These are phyloP conservation scores for Gonapodya sp. DNA, from an alignment of 192 early-diverging fungal species.

Conservation along the genomic window DNA sequence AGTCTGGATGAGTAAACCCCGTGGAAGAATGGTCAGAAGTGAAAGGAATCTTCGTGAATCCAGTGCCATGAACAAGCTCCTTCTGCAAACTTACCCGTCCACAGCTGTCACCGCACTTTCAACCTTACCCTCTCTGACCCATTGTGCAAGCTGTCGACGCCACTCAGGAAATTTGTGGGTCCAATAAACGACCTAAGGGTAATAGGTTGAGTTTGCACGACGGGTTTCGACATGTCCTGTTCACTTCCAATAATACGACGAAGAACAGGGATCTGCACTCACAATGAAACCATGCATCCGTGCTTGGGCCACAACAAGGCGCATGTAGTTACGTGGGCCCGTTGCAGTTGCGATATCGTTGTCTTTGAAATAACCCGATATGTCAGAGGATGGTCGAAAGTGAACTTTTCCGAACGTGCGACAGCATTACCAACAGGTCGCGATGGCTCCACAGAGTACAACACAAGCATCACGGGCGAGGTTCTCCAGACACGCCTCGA, in stretches of 20 bases:
- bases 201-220: not conserved
- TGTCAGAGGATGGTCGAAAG: not conserved
- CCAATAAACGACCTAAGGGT: not conserved
- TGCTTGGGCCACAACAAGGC: not conserved
- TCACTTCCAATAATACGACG: too few relatives aligned
- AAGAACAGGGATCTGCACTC: not conserved
- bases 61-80: too few relatives aligned
- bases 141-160: not conserved
- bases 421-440: not conserved
- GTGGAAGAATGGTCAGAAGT: not conserved
- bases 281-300: not conserved
- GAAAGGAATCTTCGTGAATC: too few relatives aligned
- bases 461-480: not conserved
- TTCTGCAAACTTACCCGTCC: not conserved
- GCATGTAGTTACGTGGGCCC: not conserved
- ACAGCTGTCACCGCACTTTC: not conserved
- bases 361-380: not conserved
- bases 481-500: not conserved
- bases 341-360: not conserved
- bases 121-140: slow-evolving; percentile 3
- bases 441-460: not conserved
- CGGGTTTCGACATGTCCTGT: not conserved
- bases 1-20: not conserved
- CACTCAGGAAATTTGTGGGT: not conserved
- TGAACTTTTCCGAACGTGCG: not conserved